Evolutionary conservation across 257 asterid genomes (phyloP).

Genomic region (Anisodus acutangulus): DNA sequence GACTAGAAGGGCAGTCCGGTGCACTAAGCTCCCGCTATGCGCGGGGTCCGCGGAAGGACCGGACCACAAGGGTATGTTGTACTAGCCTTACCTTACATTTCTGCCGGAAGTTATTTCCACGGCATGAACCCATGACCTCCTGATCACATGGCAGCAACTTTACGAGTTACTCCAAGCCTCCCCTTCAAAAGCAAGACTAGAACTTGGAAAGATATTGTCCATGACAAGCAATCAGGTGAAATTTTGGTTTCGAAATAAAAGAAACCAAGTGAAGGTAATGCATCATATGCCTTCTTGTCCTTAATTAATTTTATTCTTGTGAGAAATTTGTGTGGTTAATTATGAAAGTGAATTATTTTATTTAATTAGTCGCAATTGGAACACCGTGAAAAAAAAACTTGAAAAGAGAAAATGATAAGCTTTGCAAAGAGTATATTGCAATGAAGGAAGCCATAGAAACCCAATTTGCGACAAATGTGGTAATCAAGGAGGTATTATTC

Average conservation of each 20-base stretch:
- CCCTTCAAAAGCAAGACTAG: too few relatives aligned
- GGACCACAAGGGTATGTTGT: too few relatives aligned
- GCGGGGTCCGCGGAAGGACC: too few relatives aligned
- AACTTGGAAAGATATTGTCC: slow-evolving; percentile 63
- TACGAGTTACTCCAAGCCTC: too few relatives aligned
- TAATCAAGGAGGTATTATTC: slow-evolving; percentile 60
- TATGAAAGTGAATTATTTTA: slow-evolving; percentile 18
- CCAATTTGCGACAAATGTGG: slow-evolving; percentile 68
- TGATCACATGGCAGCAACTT: too few relatives aligned
- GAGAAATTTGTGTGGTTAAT: slow-evolving; percentile 12
- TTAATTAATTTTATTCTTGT: background rate
- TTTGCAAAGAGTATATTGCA: slow-evolving; percentile 64
- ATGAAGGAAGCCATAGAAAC: slow-evolving; percentile 65
- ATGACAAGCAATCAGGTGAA: slow-evolving; percentile 75
- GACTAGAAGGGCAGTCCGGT: too few relatives aligned
- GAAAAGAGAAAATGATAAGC: slow-evolving; percentile 74
- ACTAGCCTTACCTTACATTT: too few relatives aligned
- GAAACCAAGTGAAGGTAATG: slow-evolving; percentile 83
- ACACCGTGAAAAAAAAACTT: slow-evolving; percentile 70
- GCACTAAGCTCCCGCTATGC: too few relatives aligned
- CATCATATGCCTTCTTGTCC: background rate
- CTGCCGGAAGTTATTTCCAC: too few relatives aligned
- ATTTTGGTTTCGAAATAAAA: slow-evolving; percentile 85
- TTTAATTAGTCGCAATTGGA: slow-evolving; percentile 64
- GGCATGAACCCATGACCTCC: too few relatives aligned